Percentiles rank a stretch among this genome's conserved stretches.
phyloP scores from a whole-genome alignment of 2,329 filamentous ascomycete genomes.

The Fusarium pseudograminearum region DNA sequence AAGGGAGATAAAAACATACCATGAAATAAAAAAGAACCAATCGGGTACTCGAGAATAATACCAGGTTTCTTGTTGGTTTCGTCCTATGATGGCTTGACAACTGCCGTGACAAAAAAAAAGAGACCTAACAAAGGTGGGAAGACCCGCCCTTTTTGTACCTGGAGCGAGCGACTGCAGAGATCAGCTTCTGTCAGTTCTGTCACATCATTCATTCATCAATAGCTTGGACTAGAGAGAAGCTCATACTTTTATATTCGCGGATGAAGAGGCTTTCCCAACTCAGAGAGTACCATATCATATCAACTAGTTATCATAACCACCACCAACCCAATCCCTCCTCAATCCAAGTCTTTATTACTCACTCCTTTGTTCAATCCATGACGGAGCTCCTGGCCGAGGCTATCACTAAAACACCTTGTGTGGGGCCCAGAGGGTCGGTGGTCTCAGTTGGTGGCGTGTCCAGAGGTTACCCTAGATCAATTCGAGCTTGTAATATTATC shows the following conservation, averaged over 20 bases:
- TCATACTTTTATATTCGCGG: not conserved
- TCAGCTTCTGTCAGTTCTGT: slow-evolving; percentile 24
- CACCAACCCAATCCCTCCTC: not conserved
- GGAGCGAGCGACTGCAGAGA: slow-evolving; percentile 2
- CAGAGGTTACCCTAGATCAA: slow-evolving; percentile 34
- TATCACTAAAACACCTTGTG: slow-evolving; percentile 36
- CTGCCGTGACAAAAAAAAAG: slow-evolving; percentile 37
- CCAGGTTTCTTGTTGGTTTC: slow-evolving; percentile 5
- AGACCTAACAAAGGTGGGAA: slow-evolving; percentile 43
- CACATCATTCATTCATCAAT: slow-evolving; percentile 41
- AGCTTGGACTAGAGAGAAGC: not conserved
- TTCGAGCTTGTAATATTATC: slow-evolving; percentile 5
- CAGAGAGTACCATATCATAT: not conserved
- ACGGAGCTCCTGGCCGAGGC: slow-evolving; percentile 25
- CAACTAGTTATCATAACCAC: not conserved
- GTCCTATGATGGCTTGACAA: slow-evolving; percentile 46
- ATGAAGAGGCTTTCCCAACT: not conserved
- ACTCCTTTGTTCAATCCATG: slow-evolving; percentile 3
- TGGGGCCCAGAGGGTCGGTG: slow-evolving; percentile 40
- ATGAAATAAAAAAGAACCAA: slow-evolving; percentile 13
- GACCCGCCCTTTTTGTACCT: slow-evolving; percentile 52
- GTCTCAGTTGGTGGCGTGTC: slow-evolving; percentile 40
- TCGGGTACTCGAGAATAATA: slow-evolving; percentile 15
- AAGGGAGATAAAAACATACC: slow-evolving; percentile 24
- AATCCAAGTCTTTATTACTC: not conserved